A percentile compares a stretch with the other conserved stretches of the same genome.
These are phyloP conservation scores for Lasiodiplodia citricola DNA, from an alignment of 2,329 filamentous ascomycete species.

Conservation along the genomic window DNA sequence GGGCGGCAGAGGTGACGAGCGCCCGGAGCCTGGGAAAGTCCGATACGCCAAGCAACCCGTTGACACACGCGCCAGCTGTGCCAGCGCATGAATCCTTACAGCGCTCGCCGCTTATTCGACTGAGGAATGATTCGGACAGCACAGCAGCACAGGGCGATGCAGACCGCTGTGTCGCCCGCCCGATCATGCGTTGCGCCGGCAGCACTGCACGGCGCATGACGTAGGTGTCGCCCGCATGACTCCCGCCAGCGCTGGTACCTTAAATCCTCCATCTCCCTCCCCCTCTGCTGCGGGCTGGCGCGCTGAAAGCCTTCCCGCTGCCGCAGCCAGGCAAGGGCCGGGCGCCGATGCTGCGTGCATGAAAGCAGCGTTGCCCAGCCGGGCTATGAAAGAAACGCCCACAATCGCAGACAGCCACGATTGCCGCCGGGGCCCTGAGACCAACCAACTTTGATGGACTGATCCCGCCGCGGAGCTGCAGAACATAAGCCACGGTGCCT, in stretches of 20 bases:
- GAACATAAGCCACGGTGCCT: slow-evolving; percentile 22
- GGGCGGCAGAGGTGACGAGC: slow-evolving; percentile 24
- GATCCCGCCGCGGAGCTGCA: slow-evolving; percentile 11
- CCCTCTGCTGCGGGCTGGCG: neutral
- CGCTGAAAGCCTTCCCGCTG: neutral
- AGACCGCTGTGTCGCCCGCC: slow-evolving; percentile 19
- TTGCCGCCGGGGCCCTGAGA: slow-evolving; percentile 12
- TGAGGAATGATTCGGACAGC: slow-evolving; percentile 9
- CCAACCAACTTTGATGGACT: slow-evolving; percentile 14
- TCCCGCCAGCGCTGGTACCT: slow-evolving; percentile 21
- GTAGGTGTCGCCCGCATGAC: slow-evolving; percentile 23
- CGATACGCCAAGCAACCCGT: slow-evolving; percentile 22
- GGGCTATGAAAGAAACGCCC: slow-evolving; percentile 11
- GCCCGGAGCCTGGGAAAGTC: slow-evolving; percentile 26
- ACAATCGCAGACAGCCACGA: slow-evolving; percentile 18
- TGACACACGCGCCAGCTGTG: slow-evolving; percentile 3
- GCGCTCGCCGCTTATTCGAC: slow-evolving; percentile 21
- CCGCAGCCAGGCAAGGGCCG: slow-evolving; percentile 7
- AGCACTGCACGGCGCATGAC: slow-evolving; percentile 15
- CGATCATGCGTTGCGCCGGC: slow-evolving; percentile 19
- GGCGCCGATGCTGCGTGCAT: slow-evolving; percentile 9
- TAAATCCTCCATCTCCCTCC: slow-evolving; percentile 15
- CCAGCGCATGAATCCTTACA: slow-evolving; percentile 23
- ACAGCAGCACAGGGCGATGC: slow-evolving; percentile 18
- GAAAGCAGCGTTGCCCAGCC: slow-evolving; percentile 20